Conservation (phyloP, 441 rosid species). For the Adansonia grandidieri region DNA sequence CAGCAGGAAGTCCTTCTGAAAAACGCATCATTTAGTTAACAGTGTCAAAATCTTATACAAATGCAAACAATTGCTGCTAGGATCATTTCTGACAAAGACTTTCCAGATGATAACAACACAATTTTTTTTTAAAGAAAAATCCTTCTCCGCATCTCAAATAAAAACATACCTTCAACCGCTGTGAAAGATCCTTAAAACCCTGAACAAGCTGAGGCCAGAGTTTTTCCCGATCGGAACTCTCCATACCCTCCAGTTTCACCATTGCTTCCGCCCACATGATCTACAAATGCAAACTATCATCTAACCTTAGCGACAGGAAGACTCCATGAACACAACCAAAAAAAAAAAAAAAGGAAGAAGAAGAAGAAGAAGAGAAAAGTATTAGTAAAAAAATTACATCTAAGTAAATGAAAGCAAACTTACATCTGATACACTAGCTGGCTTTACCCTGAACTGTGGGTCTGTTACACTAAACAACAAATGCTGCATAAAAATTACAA, state of each 20-base stretch:
- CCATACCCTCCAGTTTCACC: constrained; percentile 96
- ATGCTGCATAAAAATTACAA: constrained; percentile 57
- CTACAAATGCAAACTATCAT: constrained; percentile 63
- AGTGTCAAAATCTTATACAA: neutral
- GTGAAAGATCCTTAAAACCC: constrained; percentile 96
- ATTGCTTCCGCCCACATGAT: constrained; percentile 99
- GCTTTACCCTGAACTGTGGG: constrained; percentile 77
- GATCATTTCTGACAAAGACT: neutral
- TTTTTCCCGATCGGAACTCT: constrained; percentile 83
- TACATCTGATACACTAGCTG: constrained; percentile 93
- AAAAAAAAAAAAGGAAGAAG: neutral
- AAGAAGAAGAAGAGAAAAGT: neutral
- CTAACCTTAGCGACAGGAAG: constrained; percentile 28
- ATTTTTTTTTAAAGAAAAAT: neutral
- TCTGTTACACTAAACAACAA: constrained; percentile 92
- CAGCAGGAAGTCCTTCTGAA: neutral
- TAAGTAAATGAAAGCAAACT: constrained; percentile 39
- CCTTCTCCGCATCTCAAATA: neutral
- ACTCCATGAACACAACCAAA: constrained; percentile 7
- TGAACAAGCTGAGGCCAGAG: constrained; percentile 98
- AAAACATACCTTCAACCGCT: constrained; percentile 74
- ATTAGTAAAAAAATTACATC: neutral
- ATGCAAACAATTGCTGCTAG: neutral
- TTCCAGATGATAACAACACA: neutral
- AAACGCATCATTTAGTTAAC: neutral